These are phyloP conservation scores for Alternaria atra DNA, from an alignment of 2,329 filamentous ascomycete genomes.

Conservation along the genomic window DNA sequence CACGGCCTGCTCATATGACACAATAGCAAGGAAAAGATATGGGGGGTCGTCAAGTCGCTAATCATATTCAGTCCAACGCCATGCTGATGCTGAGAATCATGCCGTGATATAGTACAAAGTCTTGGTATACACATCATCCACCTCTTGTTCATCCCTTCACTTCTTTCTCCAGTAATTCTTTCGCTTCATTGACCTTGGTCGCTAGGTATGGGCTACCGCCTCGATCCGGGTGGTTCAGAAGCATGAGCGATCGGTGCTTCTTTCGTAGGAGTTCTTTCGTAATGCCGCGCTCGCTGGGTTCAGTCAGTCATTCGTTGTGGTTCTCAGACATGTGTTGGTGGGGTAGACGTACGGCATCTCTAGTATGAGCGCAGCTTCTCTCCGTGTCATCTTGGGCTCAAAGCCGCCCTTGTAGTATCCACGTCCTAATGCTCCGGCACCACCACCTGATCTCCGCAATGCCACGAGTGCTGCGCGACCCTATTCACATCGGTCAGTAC, in stretches of 20 bases:
- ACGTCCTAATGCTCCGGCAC: constrained; percentile 79
- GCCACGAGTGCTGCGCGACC: constrained; percentile 93
- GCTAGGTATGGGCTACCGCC: constrained; percentile 96
- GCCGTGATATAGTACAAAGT: constrained; percentile 34
- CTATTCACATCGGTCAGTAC: constrained; percentile 57
- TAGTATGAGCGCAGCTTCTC: constrained; percentile 89
- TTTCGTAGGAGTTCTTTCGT: constrained; percentile 96
- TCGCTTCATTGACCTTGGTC: constrained; percentile 98
- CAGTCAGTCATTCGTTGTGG: constrained; percentile 5
- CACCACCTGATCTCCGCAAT: constrained; percentile 77
- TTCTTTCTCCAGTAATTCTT: constrained; percentile 89
- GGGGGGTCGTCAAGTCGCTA: background rate
- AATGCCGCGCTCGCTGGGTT: constrained; percentile 77
- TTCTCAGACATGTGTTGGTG: too few species aligned
- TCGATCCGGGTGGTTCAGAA: constrained; percentile 96
- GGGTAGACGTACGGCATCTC: constrained; percentile 77
- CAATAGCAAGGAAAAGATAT: too few species aligned
- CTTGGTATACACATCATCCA: constrained; percentile 25
- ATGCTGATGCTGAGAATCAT: constrained; percentile 31
- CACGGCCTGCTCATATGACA: too few species aligned
- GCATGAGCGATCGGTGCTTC: constrained; percentile 93
- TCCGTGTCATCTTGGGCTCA: constrained; percentile 90
- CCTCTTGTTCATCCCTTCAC: constrained; percentile 32
- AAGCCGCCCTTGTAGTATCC: constrained; percentile 99
- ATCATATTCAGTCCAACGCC: constrained; percentile 28